Base-by-base conservation (phyloP, 2,329 filamentous ascomycete genomes). In the Cadophora malorum region DNA sequence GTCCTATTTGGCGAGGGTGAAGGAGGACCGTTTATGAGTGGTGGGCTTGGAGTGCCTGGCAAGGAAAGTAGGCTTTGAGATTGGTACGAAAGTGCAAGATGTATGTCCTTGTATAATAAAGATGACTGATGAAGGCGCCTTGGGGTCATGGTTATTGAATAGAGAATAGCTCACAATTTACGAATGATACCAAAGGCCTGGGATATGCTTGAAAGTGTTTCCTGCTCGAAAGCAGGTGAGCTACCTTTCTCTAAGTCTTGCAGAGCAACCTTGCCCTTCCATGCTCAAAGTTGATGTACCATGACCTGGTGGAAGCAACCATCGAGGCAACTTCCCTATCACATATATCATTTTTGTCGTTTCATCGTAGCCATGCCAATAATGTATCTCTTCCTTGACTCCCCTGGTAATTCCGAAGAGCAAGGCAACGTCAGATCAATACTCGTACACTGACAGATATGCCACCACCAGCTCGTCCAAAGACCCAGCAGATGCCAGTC, bases 11-110 rank as follows among this genome's bases (percentile, higher is more conserved):
- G 67, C 19, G 56, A 64, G 16, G 59, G 25, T 2, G 69, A 70
- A 19, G 38, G 49, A 55, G 75, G 68, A 1, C 69, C 71, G 8
- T 74, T 75, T 47, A 77, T 77, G 75, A 77, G 75, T 73, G 75
- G 75, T 21, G 75, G 72, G 1, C 63, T 76, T 25, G 71, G 70
- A 2, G 52, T 53, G 3, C 65, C 63, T 56, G 52, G 55, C 4
- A 75, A 63, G 64, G 56, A 69, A 25, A 76, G 73, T 69, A 70
- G 70, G 53, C 68, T 76, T 56, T 76, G 63, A 74, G 16, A 25
- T n/a, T 45, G 1, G 12, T 23, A 10, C 5, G 14, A 2, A 3
- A 14, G 5, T 10, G 45, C 45, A 49, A 21, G 19, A 61, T 47
- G n/a, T n/a, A 31, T 4, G 10, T 45, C 2, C 23, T 1, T 47